phyloP scores from a whole-genome alignment of 257 asterid genomes.

The Perilla frutescens region DNA sequence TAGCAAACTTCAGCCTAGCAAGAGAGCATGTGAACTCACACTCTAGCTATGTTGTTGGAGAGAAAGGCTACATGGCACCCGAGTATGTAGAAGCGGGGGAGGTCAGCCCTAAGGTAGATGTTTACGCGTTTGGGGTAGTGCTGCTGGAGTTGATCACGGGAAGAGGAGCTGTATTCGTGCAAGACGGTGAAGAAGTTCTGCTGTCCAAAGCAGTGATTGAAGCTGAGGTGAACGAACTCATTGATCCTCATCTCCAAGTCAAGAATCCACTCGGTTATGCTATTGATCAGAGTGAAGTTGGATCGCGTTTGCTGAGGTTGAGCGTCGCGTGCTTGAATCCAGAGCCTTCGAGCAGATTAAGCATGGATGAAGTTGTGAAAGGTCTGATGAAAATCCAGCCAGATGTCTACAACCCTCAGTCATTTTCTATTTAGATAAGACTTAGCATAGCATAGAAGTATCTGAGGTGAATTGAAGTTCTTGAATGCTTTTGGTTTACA shows the following conservation, averaged over 20 bases:
- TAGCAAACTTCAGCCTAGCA: constrained; percentile 60
- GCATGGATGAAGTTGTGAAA: constrained; percentile 57
- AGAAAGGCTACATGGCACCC: constrained; percentile 67
- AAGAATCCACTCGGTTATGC: constrained; percentile 68
- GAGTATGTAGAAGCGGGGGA: constrained; percentile 50
- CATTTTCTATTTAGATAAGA: constrained; percentile 36
- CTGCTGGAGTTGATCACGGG: constrained; percentile 72
- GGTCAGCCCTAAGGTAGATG: constrained; percentile 59
- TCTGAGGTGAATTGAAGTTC: not conserved
- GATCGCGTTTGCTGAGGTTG: constrained; percentile 51
- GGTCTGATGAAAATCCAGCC: constrained; percentile 56
- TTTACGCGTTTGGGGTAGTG: constrained; percentile 69
- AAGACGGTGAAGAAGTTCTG: constrained; percentile 48
- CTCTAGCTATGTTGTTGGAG: constrained; percentile 37
- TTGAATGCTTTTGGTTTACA: not conserved
- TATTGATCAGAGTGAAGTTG: constrained; percentile 57
- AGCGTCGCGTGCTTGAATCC: constrained; percentile 53
- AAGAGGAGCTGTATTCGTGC: constrained; percentile 44
- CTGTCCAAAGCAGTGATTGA: constrained; percentile 42
- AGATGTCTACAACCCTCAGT: constrained; percentile 50
- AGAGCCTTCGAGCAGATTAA: constrained; percentile 54
- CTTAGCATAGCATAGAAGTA: not conserved
- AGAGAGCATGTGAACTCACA: constrained; percentile 41
- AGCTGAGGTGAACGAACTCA: constrained; percentile 37
- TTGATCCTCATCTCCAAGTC: constrained; percentile 62